A percentile compares a stretch with the other conserved stretches of the same genome.
Conservation (phyloP, 352 stramenopile genomes). For the Globisporangium sylvaticum region DNA sequence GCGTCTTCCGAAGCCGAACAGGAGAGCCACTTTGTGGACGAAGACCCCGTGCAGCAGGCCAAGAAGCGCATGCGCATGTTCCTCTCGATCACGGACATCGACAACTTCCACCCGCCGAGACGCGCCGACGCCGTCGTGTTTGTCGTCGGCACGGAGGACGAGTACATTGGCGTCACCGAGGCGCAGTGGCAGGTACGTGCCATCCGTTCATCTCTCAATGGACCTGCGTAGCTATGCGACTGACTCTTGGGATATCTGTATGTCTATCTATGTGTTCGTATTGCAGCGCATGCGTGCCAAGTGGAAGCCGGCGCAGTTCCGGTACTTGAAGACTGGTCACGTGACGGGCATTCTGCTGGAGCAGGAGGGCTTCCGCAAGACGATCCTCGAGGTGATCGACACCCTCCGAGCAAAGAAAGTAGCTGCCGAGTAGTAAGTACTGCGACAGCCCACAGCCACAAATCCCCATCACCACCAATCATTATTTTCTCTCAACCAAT, state of each 20-base stretch:
- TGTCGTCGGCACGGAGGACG: conserved; percentile 69
- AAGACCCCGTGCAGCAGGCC: conserved; percentile 56
- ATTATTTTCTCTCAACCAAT: neutral
- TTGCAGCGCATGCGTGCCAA: conserved; percentile 46
- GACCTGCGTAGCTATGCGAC: too few species aligned
- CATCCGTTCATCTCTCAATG: too few species aligned
- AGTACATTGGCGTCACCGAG: conserved; percentile 66
- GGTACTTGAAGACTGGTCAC: conserved; percentile 65
- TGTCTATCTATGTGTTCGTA: neutral
- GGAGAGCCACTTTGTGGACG: conserved; percentile 20
- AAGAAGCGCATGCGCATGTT: conserved; percentile 80
- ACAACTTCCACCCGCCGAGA: conserved; percentile 67
- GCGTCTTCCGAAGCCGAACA: conserved; percentile 9
- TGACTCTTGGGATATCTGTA: too few species aligned
- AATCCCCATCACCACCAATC: neutral
- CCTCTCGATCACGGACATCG: conserved; percentile 78
- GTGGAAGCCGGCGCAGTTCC: conserved; percentile 54
- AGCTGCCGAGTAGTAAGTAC: neutral
- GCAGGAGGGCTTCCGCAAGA: conserved; percentile 58
- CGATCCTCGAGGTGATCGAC: conserved; percentile 60
- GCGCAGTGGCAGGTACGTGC: conserved; percentile 65
- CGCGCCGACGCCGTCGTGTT: conserved; percentile 71
- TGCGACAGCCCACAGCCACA: neutral
- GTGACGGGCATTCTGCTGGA: conserved; percentile 80
- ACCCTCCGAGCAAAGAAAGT: conserved; percentile 18